Percentiles rank a stretch among this genome's conserved stretches.
These are phyloP conservation scores for Rhynchosporium agropyri DNA, from an alignment of 2,329 filamentous ascomycete species.

Conservation along the genomic window DNA sequence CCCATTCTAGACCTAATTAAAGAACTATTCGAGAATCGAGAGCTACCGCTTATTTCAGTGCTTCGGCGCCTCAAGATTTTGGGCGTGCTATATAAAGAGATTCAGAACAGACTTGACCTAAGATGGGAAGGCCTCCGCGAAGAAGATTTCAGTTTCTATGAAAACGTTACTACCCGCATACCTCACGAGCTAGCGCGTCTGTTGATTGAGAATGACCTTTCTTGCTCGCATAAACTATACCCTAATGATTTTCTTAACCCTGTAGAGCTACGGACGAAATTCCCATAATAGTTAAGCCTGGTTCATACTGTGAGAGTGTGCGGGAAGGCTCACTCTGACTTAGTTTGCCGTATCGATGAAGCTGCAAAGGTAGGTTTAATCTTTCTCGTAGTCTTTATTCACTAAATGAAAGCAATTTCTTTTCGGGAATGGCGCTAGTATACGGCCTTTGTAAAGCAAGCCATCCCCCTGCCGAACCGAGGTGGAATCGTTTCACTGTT, in stretches of 20 bases:
- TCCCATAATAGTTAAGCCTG: conserved; percentile 12
- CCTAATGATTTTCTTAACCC: conserved; percentile 13
- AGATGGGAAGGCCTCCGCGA: conserved; percentile 13
- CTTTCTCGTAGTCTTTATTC: conserved; percentile 9
- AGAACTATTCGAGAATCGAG: conserved; percentile 14
- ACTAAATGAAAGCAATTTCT: conserved; percentile 13
- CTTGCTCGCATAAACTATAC: conserved; percentile 12
- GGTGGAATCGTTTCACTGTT: conserved; percentile 9
- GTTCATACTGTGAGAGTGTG: conserved; percentile 15
- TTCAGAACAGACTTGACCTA: conserved; percentile 15
- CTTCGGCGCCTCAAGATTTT: conserved; percentile 17
- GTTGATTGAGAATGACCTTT: conserved; percentile 15
- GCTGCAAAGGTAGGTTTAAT: conserved; percentile 14
- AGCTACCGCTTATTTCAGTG: conserved; percentile 12
- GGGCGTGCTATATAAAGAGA: conserved; percentile 13
- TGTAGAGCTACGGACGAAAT: conserved; percentile 17
- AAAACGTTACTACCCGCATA: conserved; percentile 11
- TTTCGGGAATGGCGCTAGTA: conserved; percentile 12
- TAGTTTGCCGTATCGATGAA: conserved; percentile 14
- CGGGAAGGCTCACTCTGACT: conserved; percentile 13
- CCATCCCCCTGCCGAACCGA: conserved; percentile 12
- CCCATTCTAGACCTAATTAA: conserved; percentile 13
- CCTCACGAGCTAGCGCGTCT: conserved; percentile 3
- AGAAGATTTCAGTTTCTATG: conserved; percentile 14
- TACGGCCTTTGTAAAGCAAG: conserved; percentile 16